These are phyloP conservation scores for Ottelia alismoides DNA, from an alignment of 106 monocot species.

Conservation along the genomic window DNA sequence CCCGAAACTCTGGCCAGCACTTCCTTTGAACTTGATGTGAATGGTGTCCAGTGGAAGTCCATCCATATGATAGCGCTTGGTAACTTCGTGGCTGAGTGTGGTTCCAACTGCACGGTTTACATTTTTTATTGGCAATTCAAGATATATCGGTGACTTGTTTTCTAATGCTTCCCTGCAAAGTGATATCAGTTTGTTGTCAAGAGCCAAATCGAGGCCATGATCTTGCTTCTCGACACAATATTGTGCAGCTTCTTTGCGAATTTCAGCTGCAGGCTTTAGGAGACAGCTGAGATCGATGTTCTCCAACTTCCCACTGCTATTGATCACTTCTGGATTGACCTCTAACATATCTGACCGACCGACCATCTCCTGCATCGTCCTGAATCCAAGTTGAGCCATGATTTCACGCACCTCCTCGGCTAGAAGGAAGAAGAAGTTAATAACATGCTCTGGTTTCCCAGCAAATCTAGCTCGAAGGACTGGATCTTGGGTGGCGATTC, in stretches of 20 bases:
- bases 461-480: slow-evolving; percentile 76
- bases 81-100: slow-evolving; percentile 86
- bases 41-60: slow-evolving; percentile 75
- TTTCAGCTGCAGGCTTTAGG: slow-evolving; percentile 66
- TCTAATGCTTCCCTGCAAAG: slow-evolving; percentile 48
- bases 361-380: slow-evolving; percentile 69
- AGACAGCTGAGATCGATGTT: slow-evolving; percentile 72
- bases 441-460: slow-evolving; percentile 87
- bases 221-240: slow-evolving; percentile 83
- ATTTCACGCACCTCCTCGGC: slow-evolving; percentile 95
- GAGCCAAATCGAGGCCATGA: slow-evolving; percentile 77
- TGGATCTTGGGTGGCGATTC: slow-evolving; percentile 94
- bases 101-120: slow-evolving; percentile 91
- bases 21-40: slow-evolving; percentile 74
- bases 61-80: slow-evolving; percentile 58
- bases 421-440: slow-evolving; percentile 95
- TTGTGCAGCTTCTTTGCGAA: slow-evolving; percentile 63
- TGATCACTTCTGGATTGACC: slow-evolving; percentile 60
- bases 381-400: slow-evolving; percentile 81
- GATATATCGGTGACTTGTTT: slow-evolving; percentile 41
- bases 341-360: slow-evolving; percentile 89
- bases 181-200: slow-evolving; percentile 51
- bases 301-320: slow-evolving; percentile 63
- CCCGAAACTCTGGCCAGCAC: slow-evolving; percentile 89
- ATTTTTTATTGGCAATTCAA: slow-evolving; percentile 59